phyloP scores from a whole-genome alignment of 805 yeast genomes.

The Yarrowia osloensis region DNA sequence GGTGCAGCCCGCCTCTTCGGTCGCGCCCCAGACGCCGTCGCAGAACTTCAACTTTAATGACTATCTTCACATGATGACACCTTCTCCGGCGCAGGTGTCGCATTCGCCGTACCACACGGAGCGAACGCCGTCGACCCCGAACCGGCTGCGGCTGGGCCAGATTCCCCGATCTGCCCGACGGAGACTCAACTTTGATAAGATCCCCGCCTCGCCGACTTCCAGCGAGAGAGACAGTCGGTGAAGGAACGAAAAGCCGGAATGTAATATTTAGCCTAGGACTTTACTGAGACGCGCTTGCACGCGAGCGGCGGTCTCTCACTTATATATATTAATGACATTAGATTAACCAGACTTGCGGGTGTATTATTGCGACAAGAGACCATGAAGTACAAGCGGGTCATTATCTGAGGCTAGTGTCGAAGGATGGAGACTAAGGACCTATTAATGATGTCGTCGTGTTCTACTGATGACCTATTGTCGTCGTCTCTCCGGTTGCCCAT shows the following conservation, averaged over 20 bases:
- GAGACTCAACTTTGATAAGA: conserved; percentile 38
- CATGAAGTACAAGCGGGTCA: too few species aligned
- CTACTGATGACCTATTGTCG: too few species aligned
- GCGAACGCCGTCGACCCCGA: conserved; percentile 32
- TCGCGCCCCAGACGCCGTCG: conserved; percentile 43
- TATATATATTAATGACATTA: conserved; percentile 21
- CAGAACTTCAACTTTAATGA: conserved; percentile 73
- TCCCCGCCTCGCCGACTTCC: conserved; percentile 12
- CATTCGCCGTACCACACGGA: conserved; percentile 34
- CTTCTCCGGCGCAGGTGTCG: conserved; percentile 44
- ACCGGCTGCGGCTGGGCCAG: conserved; percentile 28
- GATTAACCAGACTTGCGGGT: not conserved
- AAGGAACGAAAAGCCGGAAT: not conserved
- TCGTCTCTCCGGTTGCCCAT: too few species aligned
- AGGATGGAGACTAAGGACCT: too few species aligned
- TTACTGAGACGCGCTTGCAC: not conserved
- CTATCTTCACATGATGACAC: conserved; percentile 76
- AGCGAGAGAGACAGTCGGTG: conserved; percentile 13
- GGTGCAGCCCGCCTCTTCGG: conserved; percentile 25
- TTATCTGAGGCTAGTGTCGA: too few species aligned
- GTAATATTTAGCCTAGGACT: not conserved
- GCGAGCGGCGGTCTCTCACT: not conserved
- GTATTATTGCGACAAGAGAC: too few species aligned
- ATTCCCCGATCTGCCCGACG: conserved; percentile 34
- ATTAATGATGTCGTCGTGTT: too few species aligned